Evolutionary conservation across 108 stramenopile species (phyloP), one percentile per base, ranked within the genome.

Genomic region (Fistulifera pelliculosa): DNA sequence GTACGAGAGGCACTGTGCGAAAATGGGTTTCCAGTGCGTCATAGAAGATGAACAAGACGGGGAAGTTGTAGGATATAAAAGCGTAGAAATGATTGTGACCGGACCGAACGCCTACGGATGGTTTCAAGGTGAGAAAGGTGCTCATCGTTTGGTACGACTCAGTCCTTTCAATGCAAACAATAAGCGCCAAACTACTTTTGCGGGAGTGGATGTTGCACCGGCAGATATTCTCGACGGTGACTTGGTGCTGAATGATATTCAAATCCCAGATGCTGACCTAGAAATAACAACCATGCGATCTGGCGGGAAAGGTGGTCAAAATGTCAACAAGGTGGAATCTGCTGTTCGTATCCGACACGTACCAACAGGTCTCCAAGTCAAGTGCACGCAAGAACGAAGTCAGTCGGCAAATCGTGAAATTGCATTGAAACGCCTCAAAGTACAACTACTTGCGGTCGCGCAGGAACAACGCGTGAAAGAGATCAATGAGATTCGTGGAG

Each of bases 311-410:
- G 98, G 98, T 11, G 98, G 98, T n/a, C 98, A 99, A 71, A 94
- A 95, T 64, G 98, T 99, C n/a, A 99, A 99, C 76, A 99, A 96
- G 66, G 96, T 97, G n/a, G 93, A 97, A 52, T 87, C 88, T 22
- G 98, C 94, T 11, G 96, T 99, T 1, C 80, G 98, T 38, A 75
- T 99, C 54, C 94, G 86, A 21, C 98, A 99, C 64, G n/a, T 94
- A n/a, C 98, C 98, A 1, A 89, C 85, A 22, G 96, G 96, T n/a
- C 68, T 94, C 27, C 69, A 73, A 14, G 86, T 97, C 39, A 85
- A 91, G 57, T 92, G 90, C 42, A 92, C 94, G 27, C 90, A 97
- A 59, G 95, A 99, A 70, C 84, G 98, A 18, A 93, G 81, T 49
- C 98, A 99, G 68, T 60, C 68, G 50, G 49, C 66, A 56, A 99